phyloP scores from a whole-genome alignment of 2,329 filamentous ascomycete species.

The Arthrocladium fulminans region DNA sequence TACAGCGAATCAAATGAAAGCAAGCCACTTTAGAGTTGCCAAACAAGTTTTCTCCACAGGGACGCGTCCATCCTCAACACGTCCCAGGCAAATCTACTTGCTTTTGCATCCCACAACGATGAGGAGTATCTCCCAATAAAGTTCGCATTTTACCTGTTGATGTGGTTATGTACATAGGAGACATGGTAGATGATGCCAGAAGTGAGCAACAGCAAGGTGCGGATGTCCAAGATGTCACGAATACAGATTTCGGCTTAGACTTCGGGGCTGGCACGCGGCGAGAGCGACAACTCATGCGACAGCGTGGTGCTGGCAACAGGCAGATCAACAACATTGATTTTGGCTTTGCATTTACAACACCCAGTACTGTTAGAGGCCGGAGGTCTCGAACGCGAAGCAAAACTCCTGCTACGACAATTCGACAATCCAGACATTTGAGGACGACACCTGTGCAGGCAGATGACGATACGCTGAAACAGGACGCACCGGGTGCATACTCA shows the following conservation, averaged over 20 bases:
- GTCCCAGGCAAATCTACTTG: background rate
- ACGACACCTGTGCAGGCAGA: slow-evolving; percentile 6
- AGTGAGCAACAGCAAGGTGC: slow-evolving; percentile 47
- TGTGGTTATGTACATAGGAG: background rate
- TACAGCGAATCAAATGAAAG: too few relatives aligned
- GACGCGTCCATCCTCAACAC: slow-evolving; percentile 1
- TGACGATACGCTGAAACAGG: background rate
- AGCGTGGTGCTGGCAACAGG: slow-evolving; percentile 7
- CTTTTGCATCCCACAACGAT: background rate
- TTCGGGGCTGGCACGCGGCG: slow-evolving; percentile 13
- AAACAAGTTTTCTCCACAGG: background rate
- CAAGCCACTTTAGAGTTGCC: too few relatives aligned
- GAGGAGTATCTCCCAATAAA: background rate
- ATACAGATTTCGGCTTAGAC: slow-evolving; percentile 17
- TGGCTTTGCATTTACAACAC: slow-evolving; percentile 39
- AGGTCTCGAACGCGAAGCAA: slow-evolving; percentile 23
- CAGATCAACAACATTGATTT: slow-evolving; percentile 30
- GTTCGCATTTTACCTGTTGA: background rate
- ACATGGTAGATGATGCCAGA: background rate
- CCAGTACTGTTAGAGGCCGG: slow-evolving; percentile 18
- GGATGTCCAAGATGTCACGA: slow-evolving; percentile 25
- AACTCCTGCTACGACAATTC: slow-evolving; percentile 19
- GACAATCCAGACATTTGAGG: slow-evolving; percentile 7
- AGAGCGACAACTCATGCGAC: slow-evolving; percentile 14
- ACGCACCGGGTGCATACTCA: background rate